Evolutionary conservation across 768 basidiomycete genomes (phyloP), one percentile per base, ranked within the genome.

Genomic region (Rhizopogon vulgaris): DNA sequence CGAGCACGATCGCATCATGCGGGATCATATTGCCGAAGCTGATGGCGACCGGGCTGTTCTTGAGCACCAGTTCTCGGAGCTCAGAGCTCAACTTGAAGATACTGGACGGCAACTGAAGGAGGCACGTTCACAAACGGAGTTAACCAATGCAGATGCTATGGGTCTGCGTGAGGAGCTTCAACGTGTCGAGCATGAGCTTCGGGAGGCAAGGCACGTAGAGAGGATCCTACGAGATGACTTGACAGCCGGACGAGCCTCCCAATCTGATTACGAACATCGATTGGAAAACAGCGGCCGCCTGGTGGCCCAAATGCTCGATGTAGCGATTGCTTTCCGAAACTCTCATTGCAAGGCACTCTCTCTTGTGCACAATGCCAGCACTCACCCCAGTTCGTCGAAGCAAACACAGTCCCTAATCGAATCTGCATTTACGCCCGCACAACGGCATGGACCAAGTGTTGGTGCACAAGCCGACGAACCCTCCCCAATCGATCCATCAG

Each of bases 21-120:
- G 91, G 1, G 93, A 96, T 64, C 89, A 94, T 60, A 85, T 88
- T 50, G 88, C 88, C 3, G 94, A 98, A 67, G 90, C 93, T 12
- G 92, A 96, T 61, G 90, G 93, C 1, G 94, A 97, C 65, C 81
- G 92, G 7, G 93, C 94, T 0, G 91, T 95, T 12, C 73, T 96
- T 41, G 93, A 96, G 68, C 84, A 94, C 46, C 88, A 93, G 65
- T 85, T 88, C 63, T 82, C 79, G 38, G 88, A 90, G 63, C 70
- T 90, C 36, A 78, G 79, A 57, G 81, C 80, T 1, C 74, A 76
- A 7, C 69, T 85, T 46, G 87, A 86, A 51, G 74, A 78, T 52
- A 73, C 76, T 12, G 78, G 82, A 49, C 76, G 78, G 9, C 79
- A 86, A 57, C 63, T 89, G 15, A 84, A 83, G 61, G 83, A 87